These are phyloP conservation scores for Hyaloscypha hepaticicola DNA, from an alignment of 495 filamentous ascomycete genomes.

Conservation along the genomic window DNA sequence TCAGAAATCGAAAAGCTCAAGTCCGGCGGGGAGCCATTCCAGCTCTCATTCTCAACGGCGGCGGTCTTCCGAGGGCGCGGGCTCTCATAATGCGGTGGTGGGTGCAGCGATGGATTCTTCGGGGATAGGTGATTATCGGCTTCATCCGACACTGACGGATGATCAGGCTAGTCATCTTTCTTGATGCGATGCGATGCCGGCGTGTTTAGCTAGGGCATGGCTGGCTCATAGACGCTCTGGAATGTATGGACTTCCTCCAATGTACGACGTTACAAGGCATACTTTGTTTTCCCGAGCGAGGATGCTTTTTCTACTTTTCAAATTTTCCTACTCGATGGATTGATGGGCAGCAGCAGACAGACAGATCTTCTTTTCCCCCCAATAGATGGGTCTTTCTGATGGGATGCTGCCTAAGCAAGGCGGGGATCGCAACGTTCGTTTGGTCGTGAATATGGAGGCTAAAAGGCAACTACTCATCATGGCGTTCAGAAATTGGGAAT, in stretches of 20 bases:
- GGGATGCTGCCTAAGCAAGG: conserved; percentile 1
- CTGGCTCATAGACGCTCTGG: too few species aligned
- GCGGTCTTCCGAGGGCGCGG: conserved; percentile 17
- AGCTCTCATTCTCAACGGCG: conserved; percentile 12
- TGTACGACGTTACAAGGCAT: conserved; percentile 21
- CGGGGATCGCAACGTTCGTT: neutral
- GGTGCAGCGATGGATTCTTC: conserved; percentile 8
- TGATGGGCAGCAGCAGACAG: neutral
- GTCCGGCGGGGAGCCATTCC: conserved; percentile 1
- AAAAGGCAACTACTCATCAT: conserved; percentile 26
- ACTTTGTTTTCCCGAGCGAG: conserved; percentile 15
- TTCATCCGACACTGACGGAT: conserved; percentile 20
- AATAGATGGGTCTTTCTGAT: neutral
- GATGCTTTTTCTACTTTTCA: conserved; percentile 10
- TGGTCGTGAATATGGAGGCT: conserved; percentile 29
- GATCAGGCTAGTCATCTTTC: conserved; percentile 32
- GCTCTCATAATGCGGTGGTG: conserved; percentile 21
- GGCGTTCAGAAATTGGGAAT: conserved; percentile 24
- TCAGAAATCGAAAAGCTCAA: conserved; percentile 23
- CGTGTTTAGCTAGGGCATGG: neutral
- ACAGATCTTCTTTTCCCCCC: neutral
- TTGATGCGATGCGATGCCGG: conserved; percentile 9
- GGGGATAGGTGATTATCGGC: conserved; percentile 11
- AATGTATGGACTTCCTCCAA: conserved; percentile 14
- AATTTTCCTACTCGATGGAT: conserved; percentile 4